Conservation (phyloP, 2,329 filamentous ascomycete genomes). For the Hypoxylon rubiginosum region DNA sequence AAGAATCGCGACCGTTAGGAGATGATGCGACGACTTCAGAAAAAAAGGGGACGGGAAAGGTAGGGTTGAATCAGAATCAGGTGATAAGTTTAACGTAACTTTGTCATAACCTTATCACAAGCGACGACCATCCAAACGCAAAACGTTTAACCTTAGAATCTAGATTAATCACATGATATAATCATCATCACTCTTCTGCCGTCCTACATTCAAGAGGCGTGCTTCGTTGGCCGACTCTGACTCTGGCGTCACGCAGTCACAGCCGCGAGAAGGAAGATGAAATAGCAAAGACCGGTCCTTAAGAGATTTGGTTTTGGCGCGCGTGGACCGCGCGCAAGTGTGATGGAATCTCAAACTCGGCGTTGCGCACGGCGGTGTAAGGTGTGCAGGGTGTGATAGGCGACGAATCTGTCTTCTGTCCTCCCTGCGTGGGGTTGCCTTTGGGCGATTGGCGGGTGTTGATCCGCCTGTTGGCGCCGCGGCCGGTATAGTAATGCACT, state of each 20-base stretch:
- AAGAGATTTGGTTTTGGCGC: constrained; percentile 31
- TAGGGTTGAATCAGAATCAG: constrained; percentile 21
- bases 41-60: too few species aligned
- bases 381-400: constrained; percentile 36
- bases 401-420: constrained; percentile 35
- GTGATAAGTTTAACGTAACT: constrained; percentile 31
- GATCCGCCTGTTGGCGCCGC: constrained; percentile 41
- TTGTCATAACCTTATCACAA: constrained; percentile 17
- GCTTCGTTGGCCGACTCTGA: constrained; percentile 12
- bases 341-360: constrained; percentile 33
- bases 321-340: constrained; percentile 32
- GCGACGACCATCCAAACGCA: constrained; percentile 19
- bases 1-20: constrained; percentile 11
- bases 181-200: constrained; percentile 6
- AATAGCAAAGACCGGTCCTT: constrained; percentile 14
- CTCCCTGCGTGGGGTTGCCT: constrained; percentile 39
- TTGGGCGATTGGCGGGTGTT: constrained; percentile 40
- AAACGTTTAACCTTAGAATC: not conserved
- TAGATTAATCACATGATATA: constrained; percentile 29
- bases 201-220: constrained; percentile 3
- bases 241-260: constrained; percentile 9
- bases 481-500: constrained; percentile 35
- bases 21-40: constrained; percentile 13
- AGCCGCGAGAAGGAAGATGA: constrained; percentile 13
- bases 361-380: constrained; percentile 26